Base-by-base conservation (phyloP, 495 filamentous ascomycete species). In the Daldinia grandis region DNA sequence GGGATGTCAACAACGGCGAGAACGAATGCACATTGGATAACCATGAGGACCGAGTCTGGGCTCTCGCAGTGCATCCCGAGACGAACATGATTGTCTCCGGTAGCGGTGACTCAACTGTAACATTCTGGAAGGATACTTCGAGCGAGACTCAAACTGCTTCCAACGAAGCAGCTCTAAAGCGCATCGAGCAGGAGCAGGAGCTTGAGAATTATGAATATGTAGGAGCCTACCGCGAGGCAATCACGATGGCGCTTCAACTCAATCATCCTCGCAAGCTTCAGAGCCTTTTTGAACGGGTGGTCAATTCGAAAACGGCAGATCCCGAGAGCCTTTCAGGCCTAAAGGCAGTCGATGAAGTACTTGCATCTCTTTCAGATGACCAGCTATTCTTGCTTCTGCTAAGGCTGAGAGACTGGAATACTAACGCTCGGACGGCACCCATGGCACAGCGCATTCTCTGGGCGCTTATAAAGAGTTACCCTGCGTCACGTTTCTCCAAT, bases 71-170 rank as follows among this genome's bases (percentile, higher is more conserved):
- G n/a, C 89, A 92, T 71, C 90, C 91, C 15, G 81, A 76, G 30
- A 76, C 86, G 72, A 83, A 90, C 70, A 89, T 88, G 50, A 84
- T 99, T 55, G 91, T 94, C 60, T 98, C 95, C 21, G 95, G 93
- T 42, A 92, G 92, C 61, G 93, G 89, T 42, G 95, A 98, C 78
- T 91, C 92, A 60, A 91, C 92, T 2, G 88, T 98, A 37, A 95
- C 94, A 0, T 96, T 98, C 83, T 99, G 95, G 95, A 87, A 87
- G 66, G 95, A 99, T 74, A 98, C 94, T 6, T 93, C 94, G 0
- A 86, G 87, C n/a, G 85, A 89, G 58, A 97, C 93, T 1, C 88
- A 91, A 54, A 88, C 85, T 2, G 89, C 90, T 8, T 82, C 88
- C 2, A 87, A 89, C 25, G 85, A 85, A 12, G 91, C 91, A 14